Conservation (phyloP, 768 basidiomycete genomes). For the Dacryopinax primogenitus region DNA sequence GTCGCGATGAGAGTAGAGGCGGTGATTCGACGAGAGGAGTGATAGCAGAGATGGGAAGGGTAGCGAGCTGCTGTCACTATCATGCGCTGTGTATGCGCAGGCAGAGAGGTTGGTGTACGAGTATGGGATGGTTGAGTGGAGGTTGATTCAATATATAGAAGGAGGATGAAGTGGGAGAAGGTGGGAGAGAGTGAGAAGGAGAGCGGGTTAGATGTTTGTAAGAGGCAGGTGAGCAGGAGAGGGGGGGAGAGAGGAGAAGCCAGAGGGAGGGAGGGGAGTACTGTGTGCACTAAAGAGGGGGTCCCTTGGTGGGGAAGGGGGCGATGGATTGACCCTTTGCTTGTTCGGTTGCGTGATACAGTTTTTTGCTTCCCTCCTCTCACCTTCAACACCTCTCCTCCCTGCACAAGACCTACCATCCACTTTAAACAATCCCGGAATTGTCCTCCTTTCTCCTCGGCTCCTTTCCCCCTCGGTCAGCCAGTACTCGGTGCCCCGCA, state of each 20-base stretch:
- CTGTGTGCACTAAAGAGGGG: constrained; percentile 5
- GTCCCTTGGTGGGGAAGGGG: background rate
- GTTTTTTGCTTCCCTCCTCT: constrained; percentile 8
- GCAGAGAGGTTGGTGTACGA: background rate
- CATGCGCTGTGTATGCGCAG: background rate
- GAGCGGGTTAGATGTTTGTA: too few relatives aligned
- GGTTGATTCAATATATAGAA: background rate
- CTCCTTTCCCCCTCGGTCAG: background rate
- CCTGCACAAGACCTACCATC: background rate
- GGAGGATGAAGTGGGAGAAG: background rate
- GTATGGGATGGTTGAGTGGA: background rate
- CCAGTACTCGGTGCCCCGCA: background rate
- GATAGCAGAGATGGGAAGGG: background rate
- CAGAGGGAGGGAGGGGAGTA: background rate
- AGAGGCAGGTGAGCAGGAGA: background rate
- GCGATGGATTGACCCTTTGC: background rate
- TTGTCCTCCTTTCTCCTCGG: background rate
- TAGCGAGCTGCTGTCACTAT: constrained; percentile 1
- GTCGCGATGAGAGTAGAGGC: background rate
- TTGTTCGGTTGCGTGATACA: constrained; percentile 7
- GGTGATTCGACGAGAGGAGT: background rate
- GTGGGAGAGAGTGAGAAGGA: background rate
- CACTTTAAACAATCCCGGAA: background rate
- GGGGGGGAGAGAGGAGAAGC: background rate
- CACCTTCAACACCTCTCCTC: background rate